Conservation (phyloP, 2,329 filamentous ascomycete genomes). For the Diaporthe sp. region DNA sequence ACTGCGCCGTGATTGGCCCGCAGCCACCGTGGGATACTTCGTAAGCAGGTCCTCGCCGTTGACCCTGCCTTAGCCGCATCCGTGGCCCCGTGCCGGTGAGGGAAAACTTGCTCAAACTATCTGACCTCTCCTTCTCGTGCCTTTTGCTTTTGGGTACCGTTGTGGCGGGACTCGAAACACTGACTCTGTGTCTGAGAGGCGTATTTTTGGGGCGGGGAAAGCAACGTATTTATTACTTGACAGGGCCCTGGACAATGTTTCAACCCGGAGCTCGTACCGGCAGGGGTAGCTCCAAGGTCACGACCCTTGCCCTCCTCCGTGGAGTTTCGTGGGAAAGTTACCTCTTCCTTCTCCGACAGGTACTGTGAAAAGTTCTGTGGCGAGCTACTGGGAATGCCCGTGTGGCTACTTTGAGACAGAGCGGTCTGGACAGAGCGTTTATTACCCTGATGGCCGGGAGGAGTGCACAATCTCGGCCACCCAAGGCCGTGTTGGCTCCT, state of each 20-base stretch:
- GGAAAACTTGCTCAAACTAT: conserved; percentile 27
- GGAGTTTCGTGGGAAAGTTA: not conserved
- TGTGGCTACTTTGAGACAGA: not conserved
- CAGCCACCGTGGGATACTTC: not conserved
- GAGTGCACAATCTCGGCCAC: not conserved
- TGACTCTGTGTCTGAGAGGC: not conserved
- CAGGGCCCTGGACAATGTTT: not conserved
- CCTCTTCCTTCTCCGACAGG: not conserved
- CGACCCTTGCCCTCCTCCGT: not conserved
- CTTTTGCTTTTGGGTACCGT: not conserved
- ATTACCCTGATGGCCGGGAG: not conserved
- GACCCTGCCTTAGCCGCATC: conserved; percentile 17
- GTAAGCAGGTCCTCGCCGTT: conserved; percentile 25
- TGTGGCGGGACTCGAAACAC: not conserved
- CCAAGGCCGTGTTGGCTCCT: conserved; percentile 11
- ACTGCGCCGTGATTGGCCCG: conserved; percentile 17
- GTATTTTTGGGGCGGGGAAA: conserved; percentile 11
- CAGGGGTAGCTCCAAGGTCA: conserved; percentile 8
- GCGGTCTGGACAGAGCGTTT: not conserved
- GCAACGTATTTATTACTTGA: conserved; percentile 15
- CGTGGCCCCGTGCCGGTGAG: conserved; percentile 16
- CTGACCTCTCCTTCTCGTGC: not conserved
- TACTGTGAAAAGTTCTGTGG: not conserved
- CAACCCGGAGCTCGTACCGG: conserved; percentile 9
- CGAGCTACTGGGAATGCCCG: not conserved